Evolutionary conservation across 495 filamentous ascomycete genomes (phyloP), one percentile per base, ranked within the genome.

Genomic region (Penicillium pulvis): DNA sequence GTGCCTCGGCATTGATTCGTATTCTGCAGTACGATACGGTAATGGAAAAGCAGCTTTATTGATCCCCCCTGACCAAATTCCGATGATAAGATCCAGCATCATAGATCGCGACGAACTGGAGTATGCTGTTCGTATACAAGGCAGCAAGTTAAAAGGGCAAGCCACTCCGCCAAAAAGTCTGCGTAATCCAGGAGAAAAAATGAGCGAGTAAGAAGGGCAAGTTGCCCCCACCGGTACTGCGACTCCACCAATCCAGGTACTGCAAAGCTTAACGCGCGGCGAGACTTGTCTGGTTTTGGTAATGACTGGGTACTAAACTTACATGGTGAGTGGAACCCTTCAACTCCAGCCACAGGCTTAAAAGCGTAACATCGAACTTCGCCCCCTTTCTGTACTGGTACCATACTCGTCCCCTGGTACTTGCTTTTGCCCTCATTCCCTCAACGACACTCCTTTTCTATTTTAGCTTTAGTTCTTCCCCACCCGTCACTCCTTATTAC

Each of bases 401-500:
- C 60, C 48, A 53, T 44, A 51, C 59, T 51, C 51, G 33, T 47
- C 51, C 55, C 55, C 50, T 52, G 53, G 57, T 58, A 45, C 53
- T 51, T 24, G 30, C 44, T 49, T 58, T 63, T 46, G 20, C 42
- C 59, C 60, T 65, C 52, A 55, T 55, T 58, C 53, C 51, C 20
- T 43, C 16, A 28, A 30, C 35, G 26, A 53, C 36, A 53, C 55
- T 55, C 60, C 51, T 20, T 47, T 55, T 45, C 47, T 51, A 11
- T 42, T 47, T 60, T 60, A 31, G 56, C 53, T 20, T 59, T 61
- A 47, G 41, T 33, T 35, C 20, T 65, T 60, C 50, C 53, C 62
- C 62, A 61, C 65, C 33, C 39, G 65, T 68, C 67, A 53, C 65
- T 70, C 68, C 65, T 70, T 70, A 68, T 67, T 62, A 11, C 33